Evolutionary conservation across 306 rosid genomes (phyloP), one percentile per base, ranked within the genome.

Genomic region (Malus sylvestris): DNA sequence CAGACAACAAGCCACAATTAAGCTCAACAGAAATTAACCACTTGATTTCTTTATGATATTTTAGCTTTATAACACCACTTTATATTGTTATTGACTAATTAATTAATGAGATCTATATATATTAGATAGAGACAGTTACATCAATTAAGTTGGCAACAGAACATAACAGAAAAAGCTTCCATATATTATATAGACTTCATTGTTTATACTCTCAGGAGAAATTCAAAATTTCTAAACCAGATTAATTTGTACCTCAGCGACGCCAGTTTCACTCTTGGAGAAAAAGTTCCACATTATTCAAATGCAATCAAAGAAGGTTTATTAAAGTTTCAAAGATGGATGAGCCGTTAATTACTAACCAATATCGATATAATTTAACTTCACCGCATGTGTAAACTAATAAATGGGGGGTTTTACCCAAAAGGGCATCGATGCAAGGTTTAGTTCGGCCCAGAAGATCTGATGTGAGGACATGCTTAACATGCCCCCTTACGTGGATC

Each of bases 11-110:
- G 49, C 16, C 77, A 51, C 20, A 15, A 16, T 1, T 38, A 73
- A 19, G 18, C 60, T 61, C 78, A 45, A 74, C 70, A 27, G 45
- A 74, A 16, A 44, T 74, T 42, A 71, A 20, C 77, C 42, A 25
- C 22, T 73, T 73, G 18, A 38, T 40, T 15, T 10, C 18, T 5
- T 22, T 8, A 13, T 53, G 27, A 27, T 49, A 12, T 14, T 46
- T 35, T 46, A 5, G 18, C 33, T 66, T 32, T 22, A 15, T 49
- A 49, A 49, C 8, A 16, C 55, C 18, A 4, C 19, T 4, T 22
- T 55, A n/a, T 53, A 42, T 55, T 71, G 76, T 33, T 40, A 55
- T 53, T 53, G 75, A 55, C 52, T 52, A 49, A 15, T 49, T 15
- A 15, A 15, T 16, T 15, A 55, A 71, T 55, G 13, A 13, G 8